These are phyloP conservation scores for Metarhizium album DNA, from an alignment of 2,329 filamentous ascomycete genomes.

Conservation along the genomic window DNA sequence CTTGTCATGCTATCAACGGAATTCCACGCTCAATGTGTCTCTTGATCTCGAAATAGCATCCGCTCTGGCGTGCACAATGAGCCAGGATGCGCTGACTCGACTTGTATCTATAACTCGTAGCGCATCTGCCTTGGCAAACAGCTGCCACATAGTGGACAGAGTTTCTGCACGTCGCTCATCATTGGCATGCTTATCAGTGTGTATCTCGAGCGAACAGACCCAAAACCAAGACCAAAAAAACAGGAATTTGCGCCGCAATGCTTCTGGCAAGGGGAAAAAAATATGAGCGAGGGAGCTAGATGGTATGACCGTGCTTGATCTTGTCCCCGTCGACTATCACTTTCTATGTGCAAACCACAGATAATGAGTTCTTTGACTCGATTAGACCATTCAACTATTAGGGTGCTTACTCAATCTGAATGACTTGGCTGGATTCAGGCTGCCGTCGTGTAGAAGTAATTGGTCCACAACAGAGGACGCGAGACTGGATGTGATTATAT, in stretches of 20 bases:
- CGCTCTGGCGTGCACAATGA: not conserved
- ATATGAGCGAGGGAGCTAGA: too few species aligned
- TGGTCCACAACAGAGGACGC: too few species aligned
- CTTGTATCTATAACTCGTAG: not conserved
- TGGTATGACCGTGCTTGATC: too few species aligned
- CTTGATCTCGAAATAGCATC: not conserved
- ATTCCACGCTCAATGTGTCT: not conserved
- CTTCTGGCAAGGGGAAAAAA: too few species aligned
- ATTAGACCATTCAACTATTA: too few species aligned
- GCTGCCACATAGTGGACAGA: conserved; percentile 6
- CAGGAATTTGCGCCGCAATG: not conserved
- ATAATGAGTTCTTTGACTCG: too few species aligned
- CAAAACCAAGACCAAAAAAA: not conserved
- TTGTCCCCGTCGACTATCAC: too few species aligned
- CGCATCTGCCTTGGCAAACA: not conserved
- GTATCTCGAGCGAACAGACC: not conserved
- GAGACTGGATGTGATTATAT: too few species aligned
- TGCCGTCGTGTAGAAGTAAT: too few species aligned
- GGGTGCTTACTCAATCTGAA: too few species aligned
- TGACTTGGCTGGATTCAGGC: too few species aligned
- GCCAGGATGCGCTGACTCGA: not conserved
- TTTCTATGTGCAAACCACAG: too few species aligned
- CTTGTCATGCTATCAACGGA: not conserved
- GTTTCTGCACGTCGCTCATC: not conserved
- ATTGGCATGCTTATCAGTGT: not conserved